Conservation (phyloP, 2,329 filamentous ascomycete genomes). For the Kalaharituber pfeilii region DNA sequence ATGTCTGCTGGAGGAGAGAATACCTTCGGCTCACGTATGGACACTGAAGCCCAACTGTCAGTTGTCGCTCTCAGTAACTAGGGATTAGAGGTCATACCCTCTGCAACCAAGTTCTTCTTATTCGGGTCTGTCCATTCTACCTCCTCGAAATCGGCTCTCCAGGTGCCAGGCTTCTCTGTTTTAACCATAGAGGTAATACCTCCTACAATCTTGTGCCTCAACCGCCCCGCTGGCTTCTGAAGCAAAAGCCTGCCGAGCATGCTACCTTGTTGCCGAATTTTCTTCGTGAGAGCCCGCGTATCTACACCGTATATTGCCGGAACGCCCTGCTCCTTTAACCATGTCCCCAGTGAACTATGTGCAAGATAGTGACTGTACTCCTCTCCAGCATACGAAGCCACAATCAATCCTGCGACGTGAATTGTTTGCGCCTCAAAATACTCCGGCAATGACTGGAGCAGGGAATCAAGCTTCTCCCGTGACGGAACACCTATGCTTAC, state of each 20-base stretch:
- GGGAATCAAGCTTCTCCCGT: conserved; percentile 63
- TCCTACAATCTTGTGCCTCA: conserved; percentile 24
- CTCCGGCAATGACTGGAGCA: conserved; percentile 70
- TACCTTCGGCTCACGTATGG: conserved; percentile 67
- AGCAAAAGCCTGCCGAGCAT: conserved; percentile 86
- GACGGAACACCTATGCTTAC: conserved; percentile 48
- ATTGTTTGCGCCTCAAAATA: conserved; percentile 88
- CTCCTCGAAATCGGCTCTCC: conserved; percentile 50
- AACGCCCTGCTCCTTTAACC: conserved; percentile 89
- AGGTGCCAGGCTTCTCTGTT: conserved; percentile 27
- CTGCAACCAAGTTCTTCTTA: conserved; percentile 74
- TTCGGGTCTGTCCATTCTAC: conserved; percentile 88
- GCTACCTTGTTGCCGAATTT: conserved; percentile 81
- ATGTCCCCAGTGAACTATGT: conserved; percentile 72
- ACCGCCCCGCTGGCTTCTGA: conserved; percentile 35
- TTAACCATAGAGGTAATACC: conserved; percentile 27
- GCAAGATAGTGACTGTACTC: conserved; percentile 92
- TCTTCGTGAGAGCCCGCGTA: conserved; percentile 83
- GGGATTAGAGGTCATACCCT: conserved; percentile 48
- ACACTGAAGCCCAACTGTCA: conserved; percentile 44
- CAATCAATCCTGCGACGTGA: conserved; percentile 80
- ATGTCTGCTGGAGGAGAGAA: conserved; percentile 57
- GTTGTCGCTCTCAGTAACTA: conserved; percentile 8
- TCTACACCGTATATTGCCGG: conserved; percentile 92
- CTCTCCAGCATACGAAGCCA: conserved; percentile 82